Evolutionary conservation across 2,329 filamentous ascomycete genomes (phyloP).

Genomic region (Cyphellophora attinorum): DNA sequence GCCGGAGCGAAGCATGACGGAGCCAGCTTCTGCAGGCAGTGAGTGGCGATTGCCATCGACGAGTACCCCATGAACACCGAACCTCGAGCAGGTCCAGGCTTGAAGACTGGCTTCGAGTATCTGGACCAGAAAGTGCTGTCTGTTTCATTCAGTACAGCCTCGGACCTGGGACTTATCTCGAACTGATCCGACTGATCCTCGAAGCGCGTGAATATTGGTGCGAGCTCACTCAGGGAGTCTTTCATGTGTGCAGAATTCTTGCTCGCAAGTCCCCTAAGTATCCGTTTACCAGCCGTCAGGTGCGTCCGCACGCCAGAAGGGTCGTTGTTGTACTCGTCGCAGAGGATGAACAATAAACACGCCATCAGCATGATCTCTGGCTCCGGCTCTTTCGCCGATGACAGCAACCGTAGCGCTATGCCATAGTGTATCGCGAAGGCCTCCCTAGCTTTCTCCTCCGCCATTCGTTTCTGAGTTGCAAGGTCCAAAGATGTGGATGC

Average conservation of each 20-base stretch:
- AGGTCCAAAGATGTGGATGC: conserved; percentile 8
- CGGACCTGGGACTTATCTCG: conserved; percentile 2
- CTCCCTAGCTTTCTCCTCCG: background rate
- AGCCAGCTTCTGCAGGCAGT: conserved; percentile 4
- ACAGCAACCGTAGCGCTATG: conserved; percentile 6
- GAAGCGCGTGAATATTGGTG: conserved; percentile 8
- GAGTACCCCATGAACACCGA: background rate
- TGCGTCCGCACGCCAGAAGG: conserved; percentile 7
- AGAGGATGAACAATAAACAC: conserved; percentile 11
- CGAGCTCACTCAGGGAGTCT: conserved; percentile 6
- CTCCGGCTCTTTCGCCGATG: conserved; percentile 4
- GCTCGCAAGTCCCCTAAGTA: conserved; percentile 3
- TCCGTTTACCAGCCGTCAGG: conserved; percentile 8
- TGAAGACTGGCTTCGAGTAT: conserved; percentile 1
- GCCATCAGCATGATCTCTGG: conserved; percentile 8
- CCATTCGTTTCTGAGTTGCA: background rate
- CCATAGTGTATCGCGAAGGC: conserved; percentile 9
- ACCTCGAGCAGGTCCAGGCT: background rate
- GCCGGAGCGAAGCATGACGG: conserved; percentile 2
- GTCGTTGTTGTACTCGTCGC: conserved; percentile 10
- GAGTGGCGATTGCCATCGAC: conserved; percentile 3
- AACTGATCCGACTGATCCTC: conserved; percentile 8
- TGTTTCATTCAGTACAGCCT: background rate
- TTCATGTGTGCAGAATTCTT: background rate
- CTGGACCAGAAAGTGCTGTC: background rate